These are phyloP conservation scores for Monosporascus sp. DNA, from an alignment of 2,329 filamentous ascomycete genomes.

Conservation along the genomic window DNA sequence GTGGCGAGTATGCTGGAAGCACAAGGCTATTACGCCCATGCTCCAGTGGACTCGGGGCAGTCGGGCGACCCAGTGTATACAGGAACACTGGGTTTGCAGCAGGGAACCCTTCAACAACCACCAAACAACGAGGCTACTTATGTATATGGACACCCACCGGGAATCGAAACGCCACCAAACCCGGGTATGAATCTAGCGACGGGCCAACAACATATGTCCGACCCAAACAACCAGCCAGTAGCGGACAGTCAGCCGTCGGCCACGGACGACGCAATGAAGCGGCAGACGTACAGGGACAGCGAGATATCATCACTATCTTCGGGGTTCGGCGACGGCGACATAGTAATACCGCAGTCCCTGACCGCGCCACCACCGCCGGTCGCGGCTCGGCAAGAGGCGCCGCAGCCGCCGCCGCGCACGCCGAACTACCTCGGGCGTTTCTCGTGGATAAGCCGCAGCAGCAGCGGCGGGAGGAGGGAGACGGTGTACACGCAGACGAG, in stretches of 20 bases:
- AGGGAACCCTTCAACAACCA: constrained; percentile 11
- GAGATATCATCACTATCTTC: constrained; percentile 57
- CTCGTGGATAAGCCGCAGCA: constrained; percentile 30
- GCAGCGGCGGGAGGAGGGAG: constrained; percentile 30
- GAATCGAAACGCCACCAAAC: constrained; percentile 19
- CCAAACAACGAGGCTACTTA: constrained; percentile 11
- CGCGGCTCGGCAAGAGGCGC: background rate
- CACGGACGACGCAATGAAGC: constrained; percentile 28
- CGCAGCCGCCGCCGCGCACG: constrained; percentile 4
- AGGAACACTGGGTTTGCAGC: constrained; percentile 10
- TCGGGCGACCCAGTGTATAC: constrained; percentile 11
- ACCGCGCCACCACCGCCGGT: constrained; percentile 8
- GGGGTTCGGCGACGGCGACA: constrained; percentile 58
- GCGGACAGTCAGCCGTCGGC: constrained; percentile 30
- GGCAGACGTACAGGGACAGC: constrained; percentile 37
- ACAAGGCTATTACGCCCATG: constrained; percentile 15
- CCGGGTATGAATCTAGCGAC: constrained; percentile 22
- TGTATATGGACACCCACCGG: constrained; percentile 19
- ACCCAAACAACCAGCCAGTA: constrained; percentile 33
- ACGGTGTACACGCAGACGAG: constrained; percentile 48
- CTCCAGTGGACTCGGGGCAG: constrained; percentile 13
- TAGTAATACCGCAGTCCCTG: constrained; percentile 36
- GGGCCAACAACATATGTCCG: constrained; percentile 28
- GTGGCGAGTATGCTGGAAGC: constrained; percentile 17
- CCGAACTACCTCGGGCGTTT: constrained; percentile 21